These are phyloP conservation scores for Tulasnella sp. DNA, from an alignment of 768 basidiomycete species.

Conservation along the genomic window DNA sequence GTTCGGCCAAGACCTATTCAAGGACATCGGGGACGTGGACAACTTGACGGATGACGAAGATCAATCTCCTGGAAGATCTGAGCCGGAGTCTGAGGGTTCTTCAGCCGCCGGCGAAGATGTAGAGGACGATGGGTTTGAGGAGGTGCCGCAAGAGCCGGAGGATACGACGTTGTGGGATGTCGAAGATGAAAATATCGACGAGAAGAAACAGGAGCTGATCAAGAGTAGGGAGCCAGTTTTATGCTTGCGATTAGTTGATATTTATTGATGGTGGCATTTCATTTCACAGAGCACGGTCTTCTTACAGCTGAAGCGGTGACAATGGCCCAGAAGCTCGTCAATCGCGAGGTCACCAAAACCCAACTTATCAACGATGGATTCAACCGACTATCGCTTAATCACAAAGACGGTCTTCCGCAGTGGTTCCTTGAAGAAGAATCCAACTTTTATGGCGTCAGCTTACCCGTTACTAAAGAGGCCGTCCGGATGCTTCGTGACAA, in stretches of 20 bases:
- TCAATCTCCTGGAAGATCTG: constrained; percentile 31
- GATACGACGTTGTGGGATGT: constrained; percentile 72
- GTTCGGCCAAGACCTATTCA: constrained; percentile 92
- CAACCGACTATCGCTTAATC: constrained; percentile 83
- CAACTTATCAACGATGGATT: constrained; percentile 92
- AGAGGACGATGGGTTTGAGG: constrained; percentile 60
- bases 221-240: constrained; percentile 44
- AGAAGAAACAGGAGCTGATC: constrained; percentile 54
- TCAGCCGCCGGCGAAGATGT: constrained; percentile 26
- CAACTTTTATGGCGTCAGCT: constrained; percentile 85
- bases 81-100: constrained; percentile 24
- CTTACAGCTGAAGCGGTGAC: constrained; percentile 85
- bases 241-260: neutral
- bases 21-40: constrained; percentile 38
- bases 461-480: constrained; percentile 97
- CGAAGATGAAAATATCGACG: constrained; percentile 68
- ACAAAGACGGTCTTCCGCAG: constrained; percentile 82
- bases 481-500: constrained; percentile 75
- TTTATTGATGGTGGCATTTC: neutral
- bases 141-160: constrained; percentile 60
- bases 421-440: constrained; percentile 98
- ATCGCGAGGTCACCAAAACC: constrained; percentile 80
- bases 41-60: constrained; percentile 31
- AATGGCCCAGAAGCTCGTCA: constrained; percentile 83
- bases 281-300: constrained; percentile 61